phyloP scores from a whole-genome alignment of 2,329 filamentous ascomycete species.

The Cladophialophora carrionii region DNA sequence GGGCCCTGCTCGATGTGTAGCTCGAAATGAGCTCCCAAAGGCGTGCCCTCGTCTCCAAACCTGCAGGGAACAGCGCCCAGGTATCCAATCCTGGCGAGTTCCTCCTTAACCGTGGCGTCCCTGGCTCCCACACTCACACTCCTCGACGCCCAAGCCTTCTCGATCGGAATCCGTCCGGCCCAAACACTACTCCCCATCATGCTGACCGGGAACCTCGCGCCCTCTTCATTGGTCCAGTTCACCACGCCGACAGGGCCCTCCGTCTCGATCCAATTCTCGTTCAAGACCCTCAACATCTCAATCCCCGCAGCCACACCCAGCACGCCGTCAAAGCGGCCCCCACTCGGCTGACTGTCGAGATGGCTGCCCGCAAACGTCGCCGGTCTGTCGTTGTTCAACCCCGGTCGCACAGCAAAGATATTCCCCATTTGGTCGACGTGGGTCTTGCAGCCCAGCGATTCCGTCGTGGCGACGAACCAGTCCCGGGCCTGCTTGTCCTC shows the following conservation, averaged over 20 bases:
- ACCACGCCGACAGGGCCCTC: constrained; percentile 73
- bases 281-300: constrained; percentile 69
- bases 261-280: constrained; percentile 69
- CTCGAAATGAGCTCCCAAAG: constrained; percentile 80
- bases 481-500: constrained; percentile 71
- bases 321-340: constrained; percentile 74
- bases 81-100: constrained; percentile 70
- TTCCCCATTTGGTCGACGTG: constrained; percentile 78
- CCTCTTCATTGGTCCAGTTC: constrained; percentile 84
- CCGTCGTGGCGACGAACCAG: constrained; percentile 71
- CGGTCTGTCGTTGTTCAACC: constrained; percentile 57
- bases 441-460: constrained; percentile 66
- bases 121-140: constrained; percentile 57
- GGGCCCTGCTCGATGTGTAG: constrained; percentile 85
- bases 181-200: constrained; percentile 78
- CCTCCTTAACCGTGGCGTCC: constrained; percentile 61
- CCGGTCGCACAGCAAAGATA: constrained; percentile 73
- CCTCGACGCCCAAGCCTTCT: constrained; percentile 62
- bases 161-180: constrained; percentile 66
- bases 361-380: constrained; percentile 41
- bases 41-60: constrained; percentile 54
- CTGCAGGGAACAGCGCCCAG: constrained; percentile 60
- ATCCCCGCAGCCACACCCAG: constrained; percentile 73
- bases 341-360: constrained; percentile 59
- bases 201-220: constrained; percentile 74